Conservation (phyloP, 2,329 filamentous ascomycete species). For the Xylaria arbuscula region DNA sequence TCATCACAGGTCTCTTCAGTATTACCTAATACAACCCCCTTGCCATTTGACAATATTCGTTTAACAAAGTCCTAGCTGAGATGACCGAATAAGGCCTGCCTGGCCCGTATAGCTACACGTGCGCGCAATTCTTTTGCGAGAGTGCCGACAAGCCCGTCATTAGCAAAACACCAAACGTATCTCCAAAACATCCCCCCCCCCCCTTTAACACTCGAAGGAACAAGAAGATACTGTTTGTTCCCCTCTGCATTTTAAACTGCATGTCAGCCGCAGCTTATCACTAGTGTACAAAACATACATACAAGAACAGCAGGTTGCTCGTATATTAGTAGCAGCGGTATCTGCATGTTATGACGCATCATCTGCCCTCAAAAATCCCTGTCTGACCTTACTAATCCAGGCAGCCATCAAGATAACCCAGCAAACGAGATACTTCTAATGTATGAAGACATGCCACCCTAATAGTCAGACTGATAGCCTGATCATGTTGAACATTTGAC, state of each 20-base stretch:
- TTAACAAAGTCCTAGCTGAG: neutral
- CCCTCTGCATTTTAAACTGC: slow-evolving; percentile 1
- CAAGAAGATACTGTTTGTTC: neutral
- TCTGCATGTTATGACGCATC: no score
- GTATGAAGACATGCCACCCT: neutral
- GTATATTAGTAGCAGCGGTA: neutral
- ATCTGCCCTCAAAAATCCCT: no score
- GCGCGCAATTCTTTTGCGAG: neutral
- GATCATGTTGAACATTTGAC: neutral
- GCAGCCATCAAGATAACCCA: neutral
- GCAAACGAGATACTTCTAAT: slow-evolving; percentile 6
- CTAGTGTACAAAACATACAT: neutral
- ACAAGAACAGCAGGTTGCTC: neutral
- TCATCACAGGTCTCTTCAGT: no score
- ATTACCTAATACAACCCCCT: no score
- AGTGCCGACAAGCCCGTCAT: neutral
- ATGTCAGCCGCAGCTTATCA: slow-evolving; percentile 23
- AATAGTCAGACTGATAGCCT: neutral
- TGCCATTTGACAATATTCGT: no score
- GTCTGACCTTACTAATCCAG: neutral
- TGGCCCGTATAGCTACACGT: neutral
- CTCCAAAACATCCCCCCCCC: neutral
- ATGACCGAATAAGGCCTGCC: neutral
- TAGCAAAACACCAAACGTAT: neutral
- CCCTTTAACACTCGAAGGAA: neutral